Evolutionary conservation across 805 yeast genomes (phyloP).

Genomic region (Candida ulmi): DNA sequence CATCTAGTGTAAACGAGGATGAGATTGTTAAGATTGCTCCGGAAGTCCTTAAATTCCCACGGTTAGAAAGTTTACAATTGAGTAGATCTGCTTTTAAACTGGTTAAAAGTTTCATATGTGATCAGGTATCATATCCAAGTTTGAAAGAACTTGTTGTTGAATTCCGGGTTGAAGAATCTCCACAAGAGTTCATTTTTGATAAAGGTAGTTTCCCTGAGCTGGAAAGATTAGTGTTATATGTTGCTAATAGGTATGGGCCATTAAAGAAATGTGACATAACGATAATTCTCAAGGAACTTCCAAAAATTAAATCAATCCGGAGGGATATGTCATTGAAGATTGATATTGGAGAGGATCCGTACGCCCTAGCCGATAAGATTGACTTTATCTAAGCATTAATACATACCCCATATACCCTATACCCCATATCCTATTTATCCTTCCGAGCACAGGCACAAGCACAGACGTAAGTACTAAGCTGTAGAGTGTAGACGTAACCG

Average conservation of each 20-base stretch:
- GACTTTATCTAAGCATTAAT: neutral
- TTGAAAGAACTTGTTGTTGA: conserved; percentile 1
- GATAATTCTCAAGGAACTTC: conserved; percentile 6
- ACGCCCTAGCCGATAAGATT: neutral
- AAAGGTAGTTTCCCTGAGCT: conserved; percentile 10
- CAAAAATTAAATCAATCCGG: neutral
- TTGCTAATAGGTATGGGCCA: conserved; percentile 16
- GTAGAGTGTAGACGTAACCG: too few species aligned
- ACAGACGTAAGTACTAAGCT: too few species aligned
- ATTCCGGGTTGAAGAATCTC: conserved; percentile 2
- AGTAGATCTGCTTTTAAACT: conserved; percentile 8
- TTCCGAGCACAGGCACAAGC: too few species aligned
- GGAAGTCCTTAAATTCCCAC: conserved; percentile 4
- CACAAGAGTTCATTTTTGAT: conserved; percentile 8
- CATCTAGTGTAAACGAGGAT: neutral
- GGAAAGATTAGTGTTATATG: conserved; percentile 7
- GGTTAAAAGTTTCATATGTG: conserved; percentile 1
- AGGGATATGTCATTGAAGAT: conserved; percentile 5
- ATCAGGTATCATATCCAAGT: conserved; percentile 4
- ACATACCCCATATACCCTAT: too few species aligned
- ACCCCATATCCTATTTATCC: too few species aligned
- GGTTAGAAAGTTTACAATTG: conserved; percentile 3
- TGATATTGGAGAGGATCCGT: conserved; percentile 3
- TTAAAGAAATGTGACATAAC: conserved; percentile 14
- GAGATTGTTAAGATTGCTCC: neutral